phyloP scores from a whole-genome alignment of 2,329 filamentous ascomycete genomes.

The Ascomycota sp. region DNA sequence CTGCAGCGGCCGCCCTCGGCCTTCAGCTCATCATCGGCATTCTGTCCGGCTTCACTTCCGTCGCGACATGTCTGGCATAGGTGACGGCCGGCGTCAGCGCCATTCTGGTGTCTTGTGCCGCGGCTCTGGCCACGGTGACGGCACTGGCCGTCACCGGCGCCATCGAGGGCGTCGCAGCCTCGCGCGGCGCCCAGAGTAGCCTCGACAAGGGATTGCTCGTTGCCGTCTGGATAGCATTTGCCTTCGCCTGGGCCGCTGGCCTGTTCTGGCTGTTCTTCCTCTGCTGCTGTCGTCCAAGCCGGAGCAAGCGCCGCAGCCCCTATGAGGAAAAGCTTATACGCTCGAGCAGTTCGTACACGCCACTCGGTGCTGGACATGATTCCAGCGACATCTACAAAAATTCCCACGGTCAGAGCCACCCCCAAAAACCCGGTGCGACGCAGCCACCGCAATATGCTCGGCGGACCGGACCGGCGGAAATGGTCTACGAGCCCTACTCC shows the following conservation, averaged over 20 bases:
- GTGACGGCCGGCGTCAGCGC: constrained; percentile 47
- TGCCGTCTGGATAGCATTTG: constrained; percentile 60
- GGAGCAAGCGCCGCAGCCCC: too few relatives aligned
- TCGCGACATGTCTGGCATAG: constrained; percentile 65
- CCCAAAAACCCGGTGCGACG: too few relatives aligned
- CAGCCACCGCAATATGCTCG: too few relatives aligned
- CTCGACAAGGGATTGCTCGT: constrained; percentile 53
- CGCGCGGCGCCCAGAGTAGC: constrained; percentile 47
- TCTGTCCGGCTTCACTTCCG: constrained; percentile 64
- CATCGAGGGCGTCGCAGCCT: constrained; percentile 32
- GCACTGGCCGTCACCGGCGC: constrained; percentile 45
- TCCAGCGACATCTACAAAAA: too few relatives aligned
- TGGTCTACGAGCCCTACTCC: too few relatives aligned
- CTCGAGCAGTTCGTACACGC: too few relatives aligned
- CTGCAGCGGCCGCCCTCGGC: constrained; percentile 48
- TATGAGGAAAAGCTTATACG: too few relatives aligned
- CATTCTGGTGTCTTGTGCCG: constrained; percentile 35
- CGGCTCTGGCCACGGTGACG: constrained; percentile 54
- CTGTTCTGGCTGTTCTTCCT: constrained; percentile 84
- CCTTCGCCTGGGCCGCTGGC: constrained; percentile 52
- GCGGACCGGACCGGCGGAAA: too few relatives aligned
- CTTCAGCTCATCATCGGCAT: constrained; percentile 60
- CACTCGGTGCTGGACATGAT: too few relatives aligned
- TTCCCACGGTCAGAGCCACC: too few relatives aligned
- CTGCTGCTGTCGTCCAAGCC: constrained; percentile 81